Evolutionary conservation across 129 eudicot genomes (phyloP), one percentile per base, ranked within the genome.

Genomic region (Flaveria brownii): DNA sequence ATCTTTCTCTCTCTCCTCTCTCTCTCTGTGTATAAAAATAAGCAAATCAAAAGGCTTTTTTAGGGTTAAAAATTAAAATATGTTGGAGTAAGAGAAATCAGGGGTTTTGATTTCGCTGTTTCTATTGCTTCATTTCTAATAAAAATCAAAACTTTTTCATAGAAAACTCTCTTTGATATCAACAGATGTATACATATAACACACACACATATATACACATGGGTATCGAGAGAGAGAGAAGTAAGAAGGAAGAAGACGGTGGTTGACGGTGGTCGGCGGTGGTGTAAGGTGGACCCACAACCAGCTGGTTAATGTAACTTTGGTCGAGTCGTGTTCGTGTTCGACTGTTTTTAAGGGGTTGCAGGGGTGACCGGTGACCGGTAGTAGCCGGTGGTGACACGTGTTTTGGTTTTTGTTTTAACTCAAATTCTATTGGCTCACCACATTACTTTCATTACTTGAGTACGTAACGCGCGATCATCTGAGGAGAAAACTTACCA

Each of bases 11-110:
- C 75, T 73, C 13, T 26, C 14, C 17, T 61, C 78, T 74, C 71
- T 73, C 65, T 80, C 73, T 78, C 72, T 80, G 50, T 78, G 62
- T 79, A 63, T 60, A 79, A 69, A 84, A 82, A 82, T 79, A 63
- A 74, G 85, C 63, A 82, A 82, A 86, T 75, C 73, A 84, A 84
- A 73, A 73, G 55, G 73, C 68, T 80, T 82, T 82, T 55, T 78
- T 79, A 83, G 82, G 72, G 82, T 66, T 77, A 73, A 63, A 59
- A 59, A 43, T 74, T 55, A 63, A 51, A 51, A 28, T 74, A 43
- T 67, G 70, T 80, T 74, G 75, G 74, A 63, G 64, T 62, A 60
- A 43, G 67, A 43, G 71, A 72, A 71, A 71, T 70, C 30, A 26
- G 66, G 59, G 65, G 79, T 30, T 47, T 33, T 60, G 67, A 71